Conservation (phyloP, 345 rosid genomes). For the Kandelia obovata region DNA sequence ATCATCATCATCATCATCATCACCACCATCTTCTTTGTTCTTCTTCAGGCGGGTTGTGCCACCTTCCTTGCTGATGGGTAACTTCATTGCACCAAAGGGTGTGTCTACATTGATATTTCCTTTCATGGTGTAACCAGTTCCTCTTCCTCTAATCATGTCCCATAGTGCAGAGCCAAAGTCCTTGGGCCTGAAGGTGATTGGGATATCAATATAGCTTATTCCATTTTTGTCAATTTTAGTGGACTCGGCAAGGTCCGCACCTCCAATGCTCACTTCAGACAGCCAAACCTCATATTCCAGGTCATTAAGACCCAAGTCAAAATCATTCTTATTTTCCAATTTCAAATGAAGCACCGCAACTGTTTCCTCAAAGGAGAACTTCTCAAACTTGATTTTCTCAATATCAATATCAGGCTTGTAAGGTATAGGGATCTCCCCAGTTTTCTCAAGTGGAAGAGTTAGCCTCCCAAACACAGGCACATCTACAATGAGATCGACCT, state of each 20-base stretch:
- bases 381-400: constrained; percentile 74
- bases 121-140: constrained; percentile 84
- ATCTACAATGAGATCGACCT: constrained; percentile 81
- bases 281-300: constrained; percentile 90
- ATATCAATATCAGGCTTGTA: constrained; percentile 87
- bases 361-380: constrained; percentile 82
- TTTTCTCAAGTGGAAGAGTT: constrained; percentile 81
- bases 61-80: constrained; percentile 89
- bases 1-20: constrained; percentile 66
- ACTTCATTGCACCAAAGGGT: constrained; percentile 91
- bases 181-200: constrained; percentile 84
- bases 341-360: constrained; percentile 79
- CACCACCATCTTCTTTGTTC: constrained; percentile 62
- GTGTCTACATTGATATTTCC: constrained; percentile 81
- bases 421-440: constrained; percentile 94
- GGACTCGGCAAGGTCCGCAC: constrained; percentile 64
- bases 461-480: constrained; percentile 91
- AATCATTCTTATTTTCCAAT: constrained; percentile 84
- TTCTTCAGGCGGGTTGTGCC: constrained; percentile 85
- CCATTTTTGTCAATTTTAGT: constrained; percentile 70
- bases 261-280: constrained; percentile 61
- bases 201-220: constrained; percentile 50
- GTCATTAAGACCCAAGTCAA: constrained; percentile 73
- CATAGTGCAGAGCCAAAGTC: constrained; percentile 95
- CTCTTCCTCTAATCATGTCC: constrained; percentile 97